phyloP scores from a whole-genome alignment of 2,329 filamentous ascomycete genomes.

The Cladosporium velox region DNA sequence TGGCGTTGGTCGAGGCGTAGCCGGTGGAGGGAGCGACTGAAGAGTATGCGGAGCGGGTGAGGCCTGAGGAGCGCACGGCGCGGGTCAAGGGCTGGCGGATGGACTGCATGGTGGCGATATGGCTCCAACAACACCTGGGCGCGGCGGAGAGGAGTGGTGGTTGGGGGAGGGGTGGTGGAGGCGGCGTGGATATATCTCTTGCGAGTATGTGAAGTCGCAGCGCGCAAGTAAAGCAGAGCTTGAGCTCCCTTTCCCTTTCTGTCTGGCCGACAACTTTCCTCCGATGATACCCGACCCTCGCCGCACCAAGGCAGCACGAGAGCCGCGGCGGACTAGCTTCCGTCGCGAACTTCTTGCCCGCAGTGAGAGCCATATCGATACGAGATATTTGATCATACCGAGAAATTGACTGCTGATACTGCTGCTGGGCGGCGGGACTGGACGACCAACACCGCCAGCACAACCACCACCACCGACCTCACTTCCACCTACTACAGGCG shows the following conservation, averaged over 20 bases:
- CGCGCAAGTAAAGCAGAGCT: conserved; percentile 7
- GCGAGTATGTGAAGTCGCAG: background rate
- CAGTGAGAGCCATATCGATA: conserved; percentile 1
- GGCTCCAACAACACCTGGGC: conserved; percentile 13
- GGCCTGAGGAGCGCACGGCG: conserved; percentile 66
- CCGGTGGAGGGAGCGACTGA: conserved; percentile 57
- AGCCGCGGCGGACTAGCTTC: background rate
- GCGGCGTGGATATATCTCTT: conserved; percentile 7
- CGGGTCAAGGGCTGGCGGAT: conserved; percentile 72
- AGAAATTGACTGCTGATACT: background rate
- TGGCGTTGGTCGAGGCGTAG: conserved; percentile 49
- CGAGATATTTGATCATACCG: background rate
- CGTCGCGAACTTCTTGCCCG: background rate
- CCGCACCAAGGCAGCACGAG: background rate
- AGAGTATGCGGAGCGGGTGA: conserved; percentile 69
- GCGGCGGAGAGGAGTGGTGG: conserved; percentile 14
- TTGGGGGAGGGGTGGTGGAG: conserved; percentile 11
- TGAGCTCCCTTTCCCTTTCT: conserved; percentile 5
- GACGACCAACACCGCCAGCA: background rate
- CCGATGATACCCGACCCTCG: conserved; percentile 6
- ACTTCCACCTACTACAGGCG: background rate
- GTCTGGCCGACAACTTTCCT: conserved; percentile 5
- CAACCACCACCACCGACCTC: background rate
- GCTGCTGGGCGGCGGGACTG: conserved; percentile 5
- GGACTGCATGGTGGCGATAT: conserved; percentile 71